These are phyloP conservation scores for Vigna unguiculata DNA, from an alignment of 306 rosid species.

Conservation along the genomic window DNA sequence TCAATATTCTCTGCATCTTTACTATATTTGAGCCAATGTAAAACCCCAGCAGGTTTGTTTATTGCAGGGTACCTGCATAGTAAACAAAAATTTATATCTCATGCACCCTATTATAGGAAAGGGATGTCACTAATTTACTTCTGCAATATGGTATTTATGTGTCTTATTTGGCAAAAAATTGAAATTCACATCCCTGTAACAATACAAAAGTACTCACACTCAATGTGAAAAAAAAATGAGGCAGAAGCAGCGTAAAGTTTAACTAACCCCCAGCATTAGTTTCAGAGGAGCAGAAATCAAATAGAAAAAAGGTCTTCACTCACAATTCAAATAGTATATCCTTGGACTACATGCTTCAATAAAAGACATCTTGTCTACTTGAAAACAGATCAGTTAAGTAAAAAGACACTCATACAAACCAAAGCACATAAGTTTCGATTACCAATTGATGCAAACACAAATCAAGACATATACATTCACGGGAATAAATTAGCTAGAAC, in stretches of 20 bases:
- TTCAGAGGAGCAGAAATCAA: constrained; percentile 5
- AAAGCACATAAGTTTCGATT: background rate
- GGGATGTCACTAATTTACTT: constrained; percentile 19
- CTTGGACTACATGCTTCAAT: background rate
- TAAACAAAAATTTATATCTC: constrained; percentile 31
- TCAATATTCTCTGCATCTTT: constrained; percentile 47
- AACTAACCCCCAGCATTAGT: background rate
- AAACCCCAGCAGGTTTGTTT: constrained; percentile 48
- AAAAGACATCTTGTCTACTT: constrained; percentile 12
- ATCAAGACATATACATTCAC: background rate
- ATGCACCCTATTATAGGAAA: background rate
- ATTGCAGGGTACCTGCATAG: constrained; percentile 48
- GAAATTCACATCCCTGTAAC: background rate
- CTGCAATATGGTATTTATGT: background rate
- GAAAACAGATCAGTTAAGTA: constrained; percentile 9
- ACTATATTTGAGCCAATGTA: constrained; percentile 48
- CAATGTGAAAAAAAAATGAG: background rate
- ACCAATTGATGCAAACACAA: constrained; percentile 8
- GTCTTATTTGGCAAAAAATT: constrained; percentile 12
- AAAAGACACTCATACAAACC: constrained; percentile 27
- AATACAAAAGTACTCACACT: constrained; percentile 2
- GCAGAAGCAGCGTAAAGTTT: background rate
- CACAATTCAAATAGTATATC: constrained; percentile 12
- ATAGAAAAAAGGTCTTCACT: background rate
- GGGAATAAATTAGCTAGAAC: constrained; percentile 13